These are phyloP conservation scores for Plectranthus barbatus DNA, from an alignment of 257 asterid species.

Conservation along the genomic window DNA sequence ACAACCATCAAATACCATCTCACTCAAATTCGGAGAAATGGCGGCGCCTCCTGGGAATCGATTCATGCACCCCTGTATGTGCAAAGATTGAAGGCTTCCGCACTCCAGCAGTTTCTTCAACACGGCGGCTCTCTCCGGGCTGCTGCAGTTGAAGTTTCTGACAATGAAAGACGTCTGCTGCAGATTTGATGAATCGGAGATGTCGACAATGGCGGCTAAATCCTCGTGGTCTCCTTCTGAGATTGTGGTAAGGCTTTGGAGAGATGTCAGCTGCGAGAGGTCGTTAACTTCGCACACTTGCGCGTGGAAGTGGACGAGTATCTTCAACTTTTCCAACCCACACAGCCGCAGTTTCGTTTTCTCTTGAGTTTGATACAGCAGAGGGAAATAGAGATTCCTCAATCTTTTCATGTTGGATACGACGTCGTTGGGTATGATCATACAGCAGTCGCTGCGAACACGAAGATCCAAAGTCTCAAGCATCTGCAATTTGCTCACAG, in stretches of 20 bases:
- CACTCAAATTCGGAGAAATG: not conserved
- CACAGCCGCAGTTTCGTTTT: not conserved
- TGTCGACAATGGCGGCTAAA: not conserved
- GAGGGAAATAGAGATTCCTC: constrained; percentile 22
- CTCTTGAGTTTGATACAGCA: not conserved
- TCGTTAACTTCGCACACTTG: not conserved
- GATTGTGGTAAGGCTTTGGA: not conserved
- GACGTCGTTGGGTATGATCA: constrained; percentile 7
- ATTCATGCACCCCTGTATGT: constrained; percentile 12
- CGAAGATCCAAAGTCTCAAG: constrained; percentile 27
- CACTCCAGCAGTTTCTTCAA: constrained; percentile 1
- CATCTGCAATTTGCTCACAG: not conserved
- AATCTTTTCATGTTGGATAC: not conserved
- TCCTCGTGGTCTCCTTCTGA: not conserved
- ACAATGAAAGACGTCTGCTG: not conserved
- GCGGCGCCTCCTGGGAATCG: not conserved
- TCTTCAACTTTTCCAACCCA: constrained; percentile 11
- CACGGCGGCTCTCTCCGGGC: not conserved
- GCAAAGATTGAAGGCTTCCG: not conserved
- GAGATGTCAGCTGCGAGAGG: not conserved
- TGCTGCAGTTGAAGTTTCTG: constrained; percentile 7
- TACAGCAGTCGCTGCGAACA: not conserved
- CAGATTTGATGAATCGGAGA: no score
- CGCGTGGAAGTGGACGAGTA: constrained; percentile 16
- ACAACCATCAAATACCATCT: constrained; percentile 11